Evolutionary conservation across 352 stramenopile species (phyloP).

Genomic region (Globisporangium paroecandrum): DNA sequence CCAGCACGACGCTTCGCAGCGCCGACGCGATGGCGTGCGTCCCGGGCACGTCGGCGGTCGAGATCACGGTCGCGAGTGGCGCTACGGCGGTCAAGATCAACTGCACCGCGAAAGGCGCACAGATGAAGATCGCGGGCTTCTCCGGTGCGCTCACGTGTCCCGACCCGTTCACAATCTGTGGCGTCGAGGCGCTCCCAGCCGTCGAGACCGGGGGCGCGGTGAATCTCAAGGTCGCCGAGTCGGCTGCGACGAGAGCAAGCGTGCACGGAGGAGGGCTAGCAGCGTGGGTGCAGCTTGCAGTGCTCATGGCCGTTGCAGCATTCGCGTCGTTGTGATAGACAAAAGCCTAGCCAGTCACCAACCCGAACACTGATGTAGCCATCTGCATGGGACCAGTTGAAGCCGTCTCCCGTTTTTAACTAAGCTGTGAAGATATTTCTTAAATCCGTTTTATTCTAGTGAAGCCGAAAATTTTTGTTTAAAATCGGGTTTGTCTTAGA

Average conservation of each 20-base stretch:
- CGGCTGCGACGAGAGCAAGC: neutral
- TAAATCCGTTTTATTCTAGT: neutral
- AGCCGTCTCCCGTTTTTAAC: too few relatives aligned
- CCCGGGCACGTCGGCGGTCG: constrained; percentile 24
- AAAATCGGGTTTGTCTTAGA: neutral
- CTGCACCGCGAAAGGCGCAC: constrained; percentile 41
- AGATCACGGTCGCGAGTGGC: constrained; percentile 37
- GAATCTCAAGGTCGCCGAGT: constrained; percentile 2
- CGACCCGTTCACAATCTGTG: constrained; percentile 60
- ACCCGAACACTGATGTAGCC: too few relatives aligned
- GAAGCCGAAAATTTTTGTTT: neutral
- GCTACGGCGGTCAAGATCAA: constrained; percentile 24
- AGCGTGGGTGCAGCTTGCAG: neutral
- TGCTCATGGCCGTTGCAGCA: neutral
- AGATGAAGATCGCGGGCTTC: constrained; percentile 44
- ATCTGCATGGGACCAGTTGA: too few relatives aligned
- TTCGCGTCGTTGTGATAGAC: neutral
- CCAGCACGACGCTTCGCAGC: constrained; percentile 59
- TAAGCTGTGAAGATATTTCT: neutral
- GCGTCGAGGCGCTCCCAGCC: neutral
- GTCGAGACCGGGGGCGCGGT: neutral
- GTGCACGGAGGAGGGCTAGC: neutral
- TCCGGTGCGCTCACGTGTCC: constrained; percentile 55
- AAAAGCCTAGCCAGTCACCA: too few relatives aligned
- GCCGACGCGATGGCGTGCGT: constrained; percentile 60